Base-by-base conservation (phyloP, 2,329 filamentous ascomycete genomes). In the Metarhizium rileyi region DNA sequence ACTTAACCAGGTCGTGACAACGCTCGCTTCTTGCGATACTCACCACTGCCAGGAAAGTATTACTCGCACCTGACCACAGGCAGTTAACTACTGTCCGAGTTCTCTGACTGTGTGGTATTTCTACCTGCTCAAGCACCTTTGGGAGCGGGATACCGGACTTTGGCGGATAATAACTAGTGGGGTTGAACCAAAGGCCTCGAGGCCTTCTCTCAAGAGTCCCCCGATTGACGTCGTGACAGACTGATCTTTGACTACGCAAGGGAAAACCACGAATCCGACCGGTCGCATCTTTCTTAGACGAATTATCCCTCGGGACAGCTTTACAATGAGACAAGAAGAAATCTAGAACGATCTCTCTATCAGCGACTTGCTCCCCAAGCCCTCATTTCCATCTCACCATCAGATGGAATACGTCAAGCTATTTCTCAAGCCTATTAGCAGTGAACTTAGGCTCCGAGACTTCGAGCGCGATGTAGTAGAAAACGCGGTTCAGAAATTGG, bases 221-320 rank as follows among this genome's bases (percentile, higher is more conserved):
- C n/a, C n/a, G n/a, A 61, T 66, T 46, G 3, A 61, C 46, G 56
- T 68, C 7, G 51, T 64, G 0, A 66, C 64, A 20, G 54, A 65
- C 43, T 53, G 40, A 10, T 61, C 60, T 41, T 46, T 58, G 16
- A 68, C 61, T 3, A 67, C 62, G n/a, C 57, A 66, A 57, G 65
- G 62, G 43, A 54, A 63, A 7, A 62, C 57, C 1, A 68, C 63
- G 0, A 61, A 67, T 44, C 61, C 63, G 7, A 52, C 50, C 46
- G 62, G 64, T 41, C 60, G 63, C 47, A 51, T 65, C 16, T 69
- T 53, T 51, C 66, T 66, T 52, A 53, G 48, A 54, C 60, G 60
- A 44, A 69, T 71, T 30, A 53, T 66, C 20, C 66, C 61, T 2
- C 70, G 61, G 65, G 47, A 61, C 14, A 55, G 61, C 46, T 71